phyloP scores from a whole-genome alignment of 805 yeast genomes.

The Candida pseudofarinosa region DNA sequence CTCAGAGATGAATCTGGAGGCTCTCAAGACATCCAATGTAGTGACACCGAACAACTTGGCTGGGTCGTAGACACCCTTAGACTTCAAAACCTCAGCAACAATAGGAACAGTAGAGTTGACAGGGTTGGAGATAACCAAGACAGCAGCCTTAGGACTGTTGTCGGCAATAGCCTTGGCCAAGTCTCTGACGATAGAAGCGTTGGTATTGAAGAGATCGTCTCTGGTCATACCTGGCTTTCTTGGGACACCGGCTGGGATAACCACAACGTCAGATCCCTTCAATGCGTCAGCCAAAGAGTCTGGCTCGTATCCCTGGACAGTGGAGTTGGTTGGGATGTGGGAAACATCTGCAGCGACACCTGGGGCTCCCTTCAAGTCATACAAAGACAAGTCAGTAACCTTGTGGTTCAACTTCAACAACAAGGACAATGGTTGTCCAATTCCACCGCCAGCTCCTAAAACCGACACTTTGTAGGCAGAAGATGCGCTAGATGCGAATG shows the following conservation, averaged over 20 bases:
- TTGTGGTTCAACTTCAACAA: slow-evolving; percentile 83
- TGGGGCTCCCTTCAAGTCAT: slow-evolving; percentile 88
- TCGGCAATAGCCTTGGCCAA: slow-evolving; percentile 84
- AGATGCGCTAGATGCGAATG: slow-evolving; percentile 64
- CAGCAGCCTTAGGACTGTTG: slow-evolving; percentile 76
- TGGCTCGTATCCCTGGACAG: slow-evolving; percentile 83
- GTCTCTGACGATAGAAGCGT: slow-evolving; percentile 92
- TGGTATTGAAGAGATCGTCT: slow-evolving; percentile 94
- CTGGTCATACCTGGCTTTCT: slow-evolving; percentile 99
- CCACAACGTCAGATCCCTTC: slow-evolving; percentile 75
- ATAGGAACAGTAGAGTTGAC: slow-evolving; percentile 97
- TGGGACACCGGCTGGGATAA: slow-evolving; percentile 97
- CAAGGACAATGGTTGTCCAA: slow-evolving; percentile 61
- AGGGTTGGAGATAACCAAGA: slow-evolving; percentile 86
- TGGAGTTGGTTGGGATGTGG: slow-evolving; percentile 89
- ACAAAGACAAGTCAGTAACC: slow-evolving; percentile 80
- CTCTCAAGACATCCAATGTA: slow-evolving; percentile 87
- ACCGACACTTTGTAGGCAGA: slow-evolving; percentile 71
- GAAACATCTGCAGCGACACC: slow-evolving; percentile 97
- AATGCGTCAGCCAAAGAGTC: slow-evolving; percentile 71
- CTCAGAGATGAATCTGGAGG: slow-evolving; percentile 77
- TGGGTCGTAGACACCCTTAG: slow-evolving; percentile 85
- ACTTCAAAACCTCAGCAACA: slow-evolving; percentile 87
- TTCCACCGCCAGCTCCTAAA: slow-evolving; percentile 89
- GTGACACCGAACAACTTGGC: slow-evolving; percentile 93